phyloP scores from a whole-genome alignment of 2,329 filamentous ascomycete genomes.

The Xenoacremonium recifei region DNA sequence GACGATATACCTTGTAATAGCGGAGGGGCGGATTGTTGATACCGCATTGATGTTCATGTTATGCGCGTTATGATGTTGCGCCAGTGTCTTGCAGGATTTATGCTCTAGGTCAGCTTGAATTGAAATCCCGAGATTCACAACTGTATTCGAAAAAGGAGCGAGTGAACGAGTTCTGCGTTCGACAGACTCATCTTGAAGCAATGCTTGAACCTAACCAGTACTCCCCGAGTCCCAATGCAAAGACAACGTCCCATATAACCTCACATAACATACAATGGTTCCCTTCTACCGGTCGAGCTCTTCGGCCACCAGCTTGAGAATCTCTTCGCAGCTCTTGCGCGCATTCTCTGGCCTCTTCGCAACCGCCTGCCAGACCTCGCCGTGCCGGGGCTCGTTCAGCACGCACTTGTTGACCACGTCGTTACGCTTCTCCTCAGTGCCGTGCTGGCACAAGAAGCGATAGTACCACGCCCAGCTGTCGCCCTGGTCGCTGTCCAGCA shows the following conservation, averaged over 20 bases:
- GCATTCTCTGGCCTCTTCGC: constrained; percentile 85
- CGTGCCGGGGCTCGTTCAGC: constrained; percentile 83
- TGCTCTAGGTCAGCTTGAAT: no score
- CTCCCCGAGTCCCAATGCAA: constrained; percentile 8
- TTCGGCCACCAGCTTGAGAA: constrained; percentile 74
- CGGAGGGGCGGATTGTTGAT: neutral
- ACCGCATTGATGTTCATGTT: neutral
- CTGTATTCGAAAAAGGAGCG: no score
- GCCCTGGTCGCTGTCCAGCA: constrained; percentile 81
- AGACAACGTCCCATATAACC: neutral
- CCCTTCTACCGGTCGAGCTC: constrained; percentile 32
- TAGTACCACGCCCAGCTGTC: constrained; percentile 99
- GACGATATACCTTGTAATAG: neutral
- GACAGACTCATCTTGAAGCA: no score
- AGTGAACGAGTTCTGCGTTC: no score
- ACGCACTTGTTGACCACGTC: constrained; percentile 83
- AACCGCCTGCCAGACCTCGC: constrained; percentile 85
- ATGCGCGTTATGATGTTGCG: no score
- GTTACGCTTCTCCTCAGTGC: constrained; percentile 85
- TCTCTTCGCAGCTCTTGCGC: constrained; percentile 71
- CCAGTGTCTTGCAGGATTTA: no score
- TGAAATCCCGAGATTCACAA: no score
- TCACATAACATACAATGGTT: constrained; percentile 1
- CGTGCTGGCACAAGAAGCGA: constrained; percentile 88
- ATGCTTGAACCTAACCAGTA: no score